Base-by-base conservation (phyloP, 2,329 filamentous ascomycete species). In the Fusarium lateritium region DNA sequence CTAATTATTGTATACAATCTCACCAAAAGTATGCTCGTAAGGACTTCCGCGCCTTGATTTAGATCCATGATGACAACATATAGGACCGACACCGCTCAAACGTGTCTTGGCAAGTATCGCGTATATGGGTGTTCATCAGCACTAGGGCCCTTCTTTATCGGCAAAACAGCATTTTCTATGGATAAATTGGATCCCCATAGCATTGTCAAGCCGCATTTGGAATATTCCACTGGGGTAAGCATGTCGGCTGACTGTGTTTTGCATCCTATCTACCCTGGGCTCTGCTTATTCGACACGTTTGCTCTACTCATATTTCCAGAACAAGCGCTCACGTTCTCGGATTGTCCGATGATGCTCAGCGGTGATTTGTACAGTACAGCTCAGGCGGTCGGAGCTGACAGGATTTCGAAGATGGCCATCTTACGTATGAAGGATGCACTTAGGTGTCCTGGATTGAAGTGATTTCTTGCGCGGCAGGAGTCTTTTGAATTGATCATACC, bases 161-260 rank as follows among this genome's bases (percentile, higher is more conserved):
- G 24, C 2, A 31, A 39, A 39, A 7, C 3, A 17, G 7, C 4
- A n/a, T 11, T 39, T 36, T 3, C 14, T 22, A 22, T 40, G 24
- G 53, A 19, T 56, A 21, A 33, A 33, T 40, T 9, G 22, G 13
- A 26, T 9, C 5, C 11, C 15, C 22, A 40, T 33, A 19, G 22
- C 19, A 33, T 52, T 17, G 8, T 10, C 31, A 14, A 11, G 8
- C 7, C 10, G 21, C 0, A 43, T 5, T 53, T 28, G 21, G 19
- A 17, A 36, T 34, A 24, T 53, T 21, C 17, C 6, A 21, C n/a
- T 9, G 22, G 4, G 34, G 54, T 43, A 42, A 56, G 54, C 45
- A 28, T 21, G 13, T 40, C 17, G 10, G 54, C 54, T 53, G 46
- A 56, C 54, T 53, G 54, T 39, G 7, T 31, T 36, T 55, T 36